These are phyloP conservation scores for Backusella circina DNA, from an alignment of 192 early-diverging fungal genomes.

Conservation along the genomic window DNA sequence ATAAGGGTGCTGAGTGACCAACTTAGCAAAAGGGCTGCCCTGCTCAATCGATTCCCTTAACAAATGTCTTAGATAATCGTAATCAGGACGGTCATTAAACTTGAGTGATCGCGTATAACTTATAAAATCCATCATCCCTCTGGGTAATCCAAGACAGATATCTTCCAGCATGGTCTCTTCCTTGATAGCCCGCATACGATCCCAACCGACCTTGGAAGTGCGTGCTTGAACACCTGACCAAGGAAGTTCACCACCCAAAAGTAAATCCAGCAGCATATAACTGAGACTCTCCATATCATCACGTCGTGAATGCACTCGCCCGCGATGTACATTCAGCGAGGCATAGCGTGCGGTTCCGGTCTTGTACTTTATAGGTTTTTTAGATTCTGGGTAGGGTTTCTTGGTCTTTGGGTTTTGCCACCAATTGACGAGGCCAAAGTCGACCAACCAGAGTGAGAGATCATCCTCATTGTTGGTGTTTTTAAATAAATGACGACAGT, in stretches of 20 bases:
- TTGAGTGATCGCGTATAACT: slow-evolving; percentile 66
- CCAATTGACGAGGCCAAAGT: slow-evolving; percentile 49
- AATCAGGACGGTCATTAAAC: slow-evolving; percentile 82
- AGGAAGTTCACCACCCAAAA: slow-evolving; percentile 64
- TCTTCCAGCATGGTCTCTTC: slow-evolving; percentile 66
- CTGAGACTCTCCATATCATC: slow-evolving; percentile 86
- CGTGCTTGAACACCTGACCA: slow-evolving; percentile 86
- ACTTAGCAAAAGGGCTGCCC: neutral
- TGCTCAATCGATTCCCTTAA: slow-evolving; percentile 15
- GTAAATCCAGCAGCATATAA: slow-evolving; percentile 79
- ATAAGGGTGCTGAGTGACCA: neutral
- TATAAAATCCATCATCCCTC: slow-evolving; percentile 68
- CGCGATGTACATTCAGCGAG: slow-evolving; percentile 79
- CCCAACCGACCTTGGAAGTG: slow-evolving; percentile 80
- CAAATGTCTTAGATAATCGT: slow-evolving; percentile 59
- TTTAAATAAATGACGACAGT: neutral
- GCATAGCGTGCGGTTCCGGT: slow-evolving; percentile 86
- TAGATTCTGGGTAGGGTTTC: slow-evolving; percentile 37
- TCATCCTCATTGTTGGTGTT: neutral
- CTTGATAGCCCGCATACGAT: slow-evolving; percentile 80
- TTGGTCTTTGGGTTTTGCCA: slow-evolving; percentile 42
- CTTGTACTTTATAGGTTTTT: slow-evolving; percentile 40
- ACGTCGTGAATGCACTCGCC: slow-evolving; percentile 73
- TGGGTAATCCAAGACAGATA: slow-evolving; percentile 69
- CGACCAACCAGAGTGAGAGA: slow-evolving; percentile 26